Percentiles rank a stretch among this genome's conserved stretches.
Conservation (phyloP, 2,329 filamentous ascomycete species). For the Cercospora zeae-maydis region DNA sequence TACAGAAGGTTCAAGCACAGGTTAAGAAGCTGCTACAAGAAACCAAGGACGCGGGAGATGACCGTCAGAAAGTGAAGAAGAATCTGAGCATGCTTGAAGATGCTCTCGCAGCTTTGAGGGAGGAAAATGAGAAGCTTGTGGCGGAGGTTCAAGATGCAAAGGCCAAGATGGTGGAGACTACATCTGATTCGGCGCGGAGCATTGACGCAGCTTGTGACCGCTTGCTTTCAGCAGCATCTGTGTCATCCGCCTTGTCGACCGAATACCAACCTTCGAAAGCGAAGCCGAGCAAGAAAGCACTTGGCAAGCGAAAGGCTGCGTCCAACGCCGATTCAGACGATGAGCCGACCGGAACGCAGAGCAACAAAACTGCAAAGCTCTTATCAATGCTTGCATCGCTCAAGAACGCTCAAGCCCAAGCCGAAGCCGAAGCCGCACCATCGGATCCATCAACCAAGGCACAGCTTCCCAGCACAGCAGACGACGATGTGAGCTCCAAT, state of each 20-base stretch:
- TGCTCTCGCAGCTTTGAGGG: slow-evolving; percentile 20
- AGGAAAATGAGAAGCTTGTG: slow-evolving; percentile 19
- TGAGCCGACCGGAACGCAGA: neutral
- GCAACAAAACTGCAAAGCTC: neutral
- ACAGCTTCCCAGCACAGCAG: no score
- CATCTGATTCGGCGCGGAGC: neutral
- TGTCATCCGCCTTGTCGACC: neutral
- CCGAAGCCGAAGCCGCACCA: no score
- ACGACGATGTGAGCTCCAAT: no score
- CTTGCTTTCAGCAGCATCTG: neutral
- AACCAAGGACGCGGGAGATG: slow-evolving; percentile 13
- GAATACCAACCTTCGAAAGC: neutral
- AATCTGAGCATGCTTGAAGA: slow-evolving; percentile 22
- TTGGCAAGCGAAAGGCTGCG: neutral
- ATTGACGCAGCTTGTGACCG: neutral
- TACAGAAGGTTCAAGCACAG: slow-evolving; percentile 18
- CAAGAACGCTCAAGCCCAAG: no score
- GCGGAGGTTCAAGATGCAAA: slow-evolving; percentile 16
- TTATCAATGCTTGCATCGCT: neutral
- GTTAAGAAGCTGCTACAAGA: slow-evolving; percentile 18
- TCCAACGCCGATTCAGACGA: neutral
- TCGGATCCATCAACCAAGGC: no score
- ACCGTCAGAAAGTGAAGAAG: slow-evolving; percentile 18
- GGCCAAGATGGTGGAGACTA: neutral
- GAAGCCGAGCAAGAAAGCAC: neutral